A percentile compares a stretch with the other conserved stretches of the same genome.
Conservation (phyloP, 1,139 yeast genomes). For the Lodderomyces pseudojiufengensis region DNA sequence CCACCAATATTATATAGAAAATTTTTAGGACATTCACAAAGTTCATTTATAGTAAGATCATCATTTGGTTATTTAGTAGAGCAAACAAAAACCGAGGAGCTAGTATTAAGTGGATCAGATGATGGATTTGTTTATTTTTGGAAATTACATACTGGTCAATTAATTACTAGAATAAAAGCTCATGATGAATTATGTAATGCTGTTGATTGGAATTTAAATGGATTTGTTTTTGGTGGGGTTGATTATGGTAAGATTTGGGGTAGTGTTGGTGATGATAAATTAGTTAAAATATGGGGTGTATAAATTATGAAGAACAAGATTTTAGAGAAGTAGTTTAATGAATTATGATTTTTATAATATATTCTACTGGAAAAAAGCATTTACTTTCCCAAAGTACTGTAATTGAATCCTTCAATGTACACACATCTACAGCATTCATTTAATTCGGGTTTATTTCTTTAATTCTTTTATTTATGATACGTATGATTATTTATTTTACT, state of each 20-base stretch:
- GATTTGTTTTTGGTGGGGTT: slow-evolving; percentile 12
- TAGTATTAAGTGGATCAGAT: slow-evolving; percentile 78
- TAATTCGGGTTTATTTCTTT: no score
- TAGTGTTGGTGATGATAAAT: slow-evolving; percentile 80
- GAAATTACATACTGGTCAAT: slow-evolving; percentile 72
- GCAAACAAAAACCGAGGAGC: slow-evolving; percentile 49
- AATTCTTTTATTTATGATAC: no score
- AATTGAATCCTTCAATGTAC: no score
- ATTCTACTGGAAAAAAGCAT: no score
- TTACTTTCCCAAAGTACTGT: no score
- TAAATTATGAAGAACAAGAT: neutral
- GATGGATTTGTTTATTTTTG: slow-evolving; percentile 78
- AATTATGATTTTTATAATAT: no score
- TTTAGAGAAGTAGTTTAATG: no score
- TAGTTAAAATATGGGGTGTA: slow-evolving; percentile 62
- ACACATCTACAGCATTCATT: no score
- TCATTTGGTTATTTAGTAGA: slow-evolving; percentile 59
- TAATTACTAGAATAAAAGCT: slow-evolving; percentile 56
- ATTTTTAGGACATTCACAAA: slow-evolving; percentile 70
- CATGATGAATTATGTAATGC: slow-evolving; percentile 70
- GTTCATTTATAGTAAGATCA: slow-evolving; percentile 68
- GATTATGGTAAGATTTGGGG: slow-evolving; percentile 61
- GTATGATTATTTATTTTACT: no score
- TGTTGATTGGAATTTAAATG: slow-evolving; percentile 67
- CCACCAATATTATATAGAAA: slow-evolving; percentile 51